Percentiles rank a stretch among this genome's conserved stretches.
These are phyloP conservation scores for Diplodia seriata DNA, from an alignment of 2,329 filamentous ascomycete species.

Conservation along the genomic window DNA sequence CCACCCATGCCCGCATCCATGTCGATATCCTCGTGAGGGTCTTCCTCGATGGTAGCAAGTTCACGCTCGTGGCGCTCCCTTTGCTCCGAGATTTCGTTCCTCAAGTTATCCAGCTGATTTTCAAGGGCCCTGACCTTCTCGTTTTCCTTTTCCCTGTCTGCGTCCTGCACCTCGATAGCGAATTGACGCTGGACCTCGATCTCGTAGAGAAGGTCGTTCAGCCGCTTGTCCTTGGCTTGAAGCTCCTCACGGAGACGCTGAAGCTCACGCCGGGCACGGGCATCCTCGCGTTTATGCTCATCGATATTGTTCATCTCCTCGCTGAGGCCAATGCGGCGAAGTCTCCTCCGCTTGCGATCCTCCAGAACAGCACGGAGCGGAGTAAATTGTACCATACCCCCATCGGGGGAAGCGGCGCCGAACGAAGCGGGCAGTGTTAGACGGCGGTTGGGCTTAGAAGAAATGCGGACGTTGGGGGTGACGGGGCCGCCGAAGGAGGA, in stretches of 20 bases:
- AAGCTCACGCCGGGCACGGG: constrained; percentile 43
- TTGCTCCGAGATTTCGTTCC: constrained; percentile 46
- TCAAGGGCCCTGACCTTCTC: constrained; percentile 42
- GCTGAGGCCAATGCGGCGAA: constrained; percentile 51
- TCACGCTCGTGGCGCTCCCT: constrained; percentile 34
- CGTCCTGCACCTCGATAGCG: constrained; percentile 49
- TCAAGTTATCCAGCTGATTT: constrained; percentile 40
- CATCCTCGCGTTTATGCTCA: constrained; percentile 47
- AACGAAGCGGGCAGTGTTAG: constrained; percentile 27
- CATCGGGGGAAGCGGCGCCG: constrained; percentile 27
- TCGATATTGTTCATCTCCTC: constrained; percentile 51
- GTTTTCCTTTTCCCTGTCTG: constrained; percentile 43
- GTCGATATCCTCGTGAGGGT: constrained; percentile 36
- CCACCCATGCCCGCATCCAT: constrained; percentile 34
- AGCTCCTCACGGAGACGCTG: constrained; percentile 48
- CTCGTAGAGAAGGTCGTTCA: constrained; percentile 44
- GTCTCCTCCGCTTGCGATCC: constrained; percentile 46
- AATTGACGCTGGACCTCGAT: constrained; percentile 49
- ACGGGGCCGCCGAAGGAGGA: constrained; percentile 6
- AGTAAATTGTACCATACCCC: constrained; percentile 42
- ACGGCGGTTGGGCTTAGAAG: constrained; percentile 24
- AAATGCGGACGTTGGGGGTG: background rate
- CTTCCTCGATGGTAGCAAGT: constrained; percentile 32
- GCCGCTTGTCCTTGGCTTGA: constrained; percentile 43
- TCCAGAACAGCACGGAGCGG: constrained; percentile 46